phyloP scores from a whole-genome alignment of 345 rosid genomes.

The Litchi chinensis region DNA sequence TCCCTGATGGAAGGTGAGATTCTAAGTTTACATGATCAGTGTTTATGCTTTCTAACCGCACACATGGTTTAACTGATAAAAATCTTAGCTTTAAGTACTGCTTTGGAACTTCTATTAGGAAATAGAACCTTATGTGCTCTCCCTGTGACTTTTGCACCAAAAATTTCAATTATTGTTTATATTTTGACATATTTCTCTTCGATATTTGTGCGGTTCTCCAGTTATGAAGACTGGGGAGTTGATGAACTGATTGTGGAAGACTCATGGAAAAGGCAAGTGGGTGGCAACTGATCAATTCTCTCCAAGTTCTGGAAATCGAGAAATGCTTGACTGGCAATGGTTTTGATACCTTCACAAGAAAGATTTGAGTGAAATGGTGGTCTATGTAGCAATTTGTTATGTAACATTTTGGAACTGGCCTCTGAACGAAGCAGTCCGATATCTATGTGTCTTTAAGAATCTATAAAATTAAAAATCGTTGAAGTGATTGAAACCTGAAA shows the following conservation, averaged over 20 bases:
- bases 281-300: constrained; percentile 56
- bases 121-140: not conserved
- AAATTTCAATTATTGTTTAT: not conserved
- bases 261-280: constrained; percentile 34
- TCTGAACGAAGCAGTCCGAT: too few species aligned
- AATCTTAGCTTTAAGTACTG: not conserved
- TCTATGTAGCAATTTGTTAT: too few species aligned
- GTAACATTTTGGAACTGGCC: too few species aligned
- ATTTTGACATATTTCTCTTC: not conserved
- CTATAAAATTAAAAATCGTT: too few species aligned
- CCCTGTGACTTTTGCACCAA: not conserved
- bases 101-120: not conserved
- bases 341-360: not conserved
- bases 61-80: not conserved
- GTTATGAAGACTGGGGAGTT: constrained; percentile 88
- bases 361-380: too few species aligned
- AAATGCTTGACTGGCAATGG: not conserved
- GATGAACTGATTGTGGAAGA: constrained; percentile 90
- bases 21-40: not conserved
- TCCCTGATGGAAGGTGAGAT: constrained; percentile 86
- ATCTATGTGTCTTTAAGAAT: too few species aligned
- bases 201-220: constrained; percentile 15
- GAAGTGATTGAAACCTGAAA: too few species aligned
- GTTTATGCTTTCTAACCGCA: not conserved
- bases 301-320: not conserved